Evolutionary conservation across 1,284 basidiomycete species (phyloP).

Genomic region (Ganoderma resinaceum): DNA sequence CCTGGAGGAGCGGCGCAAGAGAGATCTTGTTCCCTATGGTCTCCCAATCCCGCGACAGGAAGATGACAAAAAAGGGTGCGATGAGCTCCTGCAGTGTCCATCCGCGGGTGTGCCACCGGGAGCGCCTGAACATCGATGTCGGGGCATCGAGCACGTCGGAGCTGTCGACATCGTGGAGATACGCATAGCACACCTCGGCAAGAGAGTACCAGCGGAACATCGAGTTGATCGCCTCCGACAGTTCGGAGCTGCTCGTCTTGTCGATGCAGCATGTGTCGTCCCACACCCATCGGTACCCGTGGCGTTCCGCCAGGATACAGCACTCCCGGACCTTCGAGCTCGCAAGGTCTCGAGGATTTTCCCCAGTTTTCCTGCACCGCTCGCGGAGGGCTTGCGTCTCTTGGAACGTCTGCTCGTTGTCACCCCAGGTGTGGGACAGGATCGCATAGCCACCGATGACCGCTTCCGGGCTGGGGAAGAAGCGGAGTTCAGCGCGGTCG

Average conservation of each 20-base stretch:
- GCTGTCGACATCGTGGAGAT: background rate
- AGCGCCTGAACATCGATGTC: background rate
- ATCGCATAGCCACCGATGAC: slow-evolving; percentile 11
- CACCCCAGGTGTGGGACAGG: slow-evolving; percentile 14
- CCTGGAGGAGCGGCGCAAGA: background rate
- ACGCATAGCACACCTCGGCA: background rate
- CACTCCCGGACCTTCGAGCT: background rate
- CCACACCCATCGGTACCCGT: background rate
- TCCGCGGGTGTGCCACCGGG: background rate
- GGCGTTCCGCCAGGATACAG: background rate
- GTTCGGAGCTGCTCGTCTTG: background rate
- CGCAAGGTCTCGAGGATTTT: background rate
- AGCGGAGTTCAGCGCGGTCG: slow-evolving; percentile 4
- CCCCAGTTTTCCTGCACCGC: background rate
- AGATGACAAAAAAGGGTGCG: background rate
- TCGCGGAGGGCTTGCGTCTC: background rate
- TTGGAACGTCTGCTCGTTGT: slow-evolving; percentile 10
- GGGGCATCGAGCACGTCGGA: background rate
- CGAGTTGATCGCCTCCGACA: background rate
- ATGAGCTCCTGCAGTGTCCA: too few species aligned
- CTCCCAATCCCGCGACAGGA: background rate
- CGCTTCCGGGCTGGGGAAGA: background rate
- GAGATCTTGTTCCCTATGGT: background rate
- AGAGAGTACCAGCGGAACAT: slow-evolving; percentile 1
- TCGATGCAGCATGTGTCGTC: background rate